Conservation (phyloP, 1,284 basidiomycete species). For the Wallemia hederae region DNA sequence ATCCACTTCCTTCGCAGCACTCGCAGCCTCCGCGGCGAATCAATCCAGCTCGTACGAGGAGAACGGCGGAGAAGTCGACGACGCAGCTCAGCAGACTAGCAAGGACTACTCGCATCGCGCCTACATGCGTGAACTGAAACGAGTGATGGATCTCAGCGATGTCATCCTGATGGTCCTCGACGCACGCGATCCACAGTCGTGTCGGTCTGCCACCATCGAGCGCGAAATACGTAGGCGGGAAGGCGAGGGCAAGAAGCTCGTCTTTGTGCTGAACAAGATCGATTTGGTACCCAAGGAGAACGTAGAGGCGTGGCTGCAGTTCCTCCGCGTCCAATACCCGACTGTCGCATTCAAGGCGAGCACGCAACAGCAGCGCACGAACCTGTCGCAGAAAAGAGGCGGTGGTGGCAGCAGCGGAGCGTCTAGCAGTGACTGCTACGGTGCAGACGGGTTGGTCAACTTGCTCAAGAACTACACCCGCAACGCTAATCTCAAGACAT, state of each 20-base stretch:
- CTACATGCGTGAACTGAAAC: slow-evolving; percentile 43
- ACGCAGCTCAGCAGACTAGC: background rate
- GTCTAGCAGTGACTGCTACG: slow-evolving; percentile 29
- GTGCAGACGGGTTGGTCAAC: slow-evolving; percentile 34
- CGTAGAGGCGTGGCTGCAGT: slow-evolving; percentile 64
- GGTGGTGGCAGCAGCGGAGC: slow-evolving; percentile 18
- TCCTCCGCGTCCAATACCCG: slow-evolving; percentile 69
- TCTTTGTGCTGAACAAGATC: slow-evolving; percentile 77
- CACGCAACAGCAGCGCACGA: slow-evolving; percentile 43
- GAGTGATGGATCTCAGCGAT: slow-evolving; percentile 77
- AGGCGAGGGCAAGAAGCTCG: slow-evolving; percentile 53
- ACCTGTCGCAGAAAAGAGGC: slow-evolving; percentile 24
- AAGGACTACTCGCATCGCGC: slow-evolving; percentile 27
- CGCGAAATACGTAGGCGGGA: slow-evolving; percentile 63
- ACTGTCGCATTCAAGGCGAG: slow-evolving; percentile 82
- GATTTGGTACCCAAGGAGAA: slow-evolving; percentile 71
- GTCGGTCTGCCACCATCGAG: slow-evolving; percentile 55
- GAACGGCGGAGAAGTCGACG: background rate
- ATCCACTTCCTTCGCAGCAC: background rate
- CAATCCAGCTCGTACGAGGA: background rate
- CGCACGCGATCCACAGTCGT: slow-evolving; percentile 72
- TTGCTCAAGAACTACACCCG: slow-evolving; percentile 68
- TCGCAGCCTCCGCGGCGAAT: background rate
- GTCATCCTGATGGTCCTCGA: slow-evolving; percentile 67
- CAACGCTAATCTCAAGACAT: slow-evolving; percentile 28